Base-by-base conservation (phyloP, 164 flowering plant genomes). In the Umbellularia californica region DNA sequence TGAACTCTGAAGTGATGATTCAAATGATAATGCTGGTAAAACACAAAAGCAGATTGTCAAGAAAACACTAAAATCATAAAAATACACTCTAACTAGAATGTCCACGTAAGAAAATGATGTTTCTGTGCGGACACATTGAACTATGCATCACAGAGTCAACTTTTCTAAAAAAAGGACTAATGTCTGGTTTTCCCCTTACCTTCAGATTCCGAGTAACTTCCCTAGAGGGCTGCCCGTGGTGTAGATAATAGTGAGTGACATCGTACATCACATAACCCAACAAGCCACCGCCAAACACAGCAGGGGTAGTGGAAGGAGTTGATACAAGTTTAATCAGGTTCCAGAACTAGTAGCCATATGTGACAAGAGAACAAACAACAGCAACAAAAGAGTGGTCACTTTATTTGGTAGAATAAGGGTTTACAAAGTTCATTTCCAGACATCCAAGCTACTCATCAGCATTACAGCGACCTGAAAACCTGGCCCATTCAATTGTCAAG, bases 251-350 rank as follows among this genome's bases (percentile, higher is more conserved):
- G 82, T 95, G 99, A 70, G 95, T 95, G 60, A 81, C 75, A 69
- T 95, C 99, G 74, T 95, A 95, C 79, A 92, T 87, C 50, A 92
- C 94, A 85, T 95, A 93, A 22, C 99, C 99, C 76, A 95, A 78
- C 69, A 95, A 76, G 67, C 86, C 90, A 64, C 99, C 99, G 65
- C 90, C 98, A 84, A 92, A 85, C 72, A 95, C 50, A 64, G 91
- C 98, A 65, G 99, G 99, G 69, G 93, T 68, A 58, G 82, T 77
- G 10, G 96, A 78, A 6, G 97, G 93, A 27, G 98, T 83, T 17
- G 95, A 75, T 1, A 89, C 0, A 47, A 90, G 82, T 79, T 84
- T 87, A 17, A 89, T 69, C 63, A 92, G 15, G 79, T 89, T 87
- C 92, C 92, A 93, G 73, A 95, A 88, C 97, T 95, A 86, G 68